Base-by-base conservation (phyloP, 148 eudicot genomes). In the Fagopyrum homotropicum region DNA sequence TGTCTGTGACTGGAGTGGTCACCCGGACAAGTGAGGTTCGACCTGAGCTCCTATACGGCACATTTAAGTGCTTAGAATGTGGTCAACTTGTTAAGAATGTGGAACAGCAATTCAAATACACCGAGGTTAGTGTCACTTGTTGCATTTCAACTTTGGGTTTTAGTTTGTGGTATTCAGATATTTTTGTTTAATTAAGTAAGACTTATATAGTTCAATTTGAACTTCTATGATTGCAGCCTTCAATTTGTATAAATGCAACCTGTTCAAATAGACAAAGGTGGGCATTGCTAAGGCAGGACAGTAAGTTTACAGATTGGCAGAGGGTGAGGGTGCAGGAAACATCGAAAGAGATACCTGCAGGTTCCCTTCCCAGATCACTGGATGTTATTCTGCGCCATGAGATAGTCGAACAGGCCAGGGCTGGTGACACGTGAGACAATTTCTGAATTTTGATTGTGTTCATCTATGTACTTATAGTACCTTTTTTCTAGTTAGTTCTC, bases 301-400 rank as follows among this genome's bases (percentile, higher is more conserved):
- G 98, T 79, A 92, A 90, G 77, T 95, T 95, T 77, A 87, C 99
- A 35, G 99, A 95, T 85, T 95, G 99, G 99, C 99, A 95, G 79
- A 88, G 99, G 80, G 99, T 92, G 64, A 86, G 98, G 47, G 85
- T 92, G 91, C 99, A 95, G 87, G 99, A 95, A 80, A 86, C 92
- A 52, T 95, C 99, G 0, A 90, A 95, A 77, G 99, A 95, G 79
- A 95, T 92, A 81, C 99, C 99, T 1, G 92, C 99, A 4, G 99
- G 99, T 66, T 95, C 99, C 9, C 88, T 95, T 46, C 99, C 99
- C 55, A 86, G 99, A 83, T 90, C 99, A 40, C 83, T 95, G 73
- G 99, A 95, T 82, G 86, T 95, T 55, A 90, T 95, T 79, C 86
- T 95, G 44, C 92, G 98, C 17, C 99, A 95, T 81, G 99, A 95